phyloP scores from a whole-genome alignment of 495 filamentous ascomycete genomes.

The Aspergillus conjunctus region DNA sequence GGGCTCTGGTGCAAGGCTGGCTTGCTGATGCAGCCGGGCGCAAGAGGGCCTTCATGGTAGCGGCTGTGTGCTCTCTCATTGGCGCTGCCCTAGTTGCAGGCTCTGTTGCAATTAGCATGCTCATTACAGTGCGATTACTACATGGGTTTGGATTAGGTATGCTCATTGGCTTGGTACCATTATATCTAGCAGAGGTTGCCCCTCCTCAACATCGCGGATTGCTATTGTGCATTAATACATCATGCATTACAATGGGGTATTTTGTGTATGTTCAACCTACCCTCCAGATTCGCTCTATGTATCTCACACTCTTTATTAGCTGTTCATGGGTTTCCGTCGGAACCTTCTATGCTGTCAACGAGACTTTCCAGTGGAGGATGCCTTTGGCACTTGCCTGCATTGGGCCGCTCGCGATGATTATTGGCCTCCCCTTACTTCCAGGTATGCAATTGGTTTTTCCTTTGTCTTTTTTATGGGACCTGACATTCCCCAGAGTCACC shows the following conservation, averaged over 20 bases:
- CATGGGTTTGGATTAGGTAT: slow-evolving; percentile 4
- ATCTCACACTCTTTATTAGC: not conserved
- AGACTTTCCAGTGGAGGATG: slow-evolving; percentile 3
- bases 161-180: not conserved
- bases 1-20: slow-evolving; percentile 1
- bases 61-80: not conserved
- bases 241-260: not conserved
- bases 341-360: not conserved
- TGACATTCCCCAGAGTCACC: not conserved
- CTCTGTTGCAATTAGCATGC: not conserved
- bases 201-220: not conserved
- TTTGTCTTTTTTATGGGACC: not conserved
- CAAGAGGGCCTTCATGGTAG: slow-evolving; percentile 1
- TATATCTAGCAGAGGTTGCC: not conserved
- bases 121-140: not conserved
- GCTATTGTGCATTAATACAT: slow-evolving; percentile 4
- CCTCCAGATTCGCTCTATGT: not conserved
- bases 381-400: slow-evolving; percentile 2
- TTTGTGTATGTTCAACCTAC: slow-evolving; percentile 3
- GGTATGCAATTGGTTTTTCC: too few species aligned
- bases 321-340: slow-evolving; percentile 2
- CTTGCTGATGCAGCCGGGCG: not conserved
- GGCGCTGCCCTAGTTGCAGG: not conserved
- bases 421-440: not conserved
- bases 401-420: not conserved